Conservation (phyloP, 1,139 yeast species). For the Taphrina deformans region DNA sequence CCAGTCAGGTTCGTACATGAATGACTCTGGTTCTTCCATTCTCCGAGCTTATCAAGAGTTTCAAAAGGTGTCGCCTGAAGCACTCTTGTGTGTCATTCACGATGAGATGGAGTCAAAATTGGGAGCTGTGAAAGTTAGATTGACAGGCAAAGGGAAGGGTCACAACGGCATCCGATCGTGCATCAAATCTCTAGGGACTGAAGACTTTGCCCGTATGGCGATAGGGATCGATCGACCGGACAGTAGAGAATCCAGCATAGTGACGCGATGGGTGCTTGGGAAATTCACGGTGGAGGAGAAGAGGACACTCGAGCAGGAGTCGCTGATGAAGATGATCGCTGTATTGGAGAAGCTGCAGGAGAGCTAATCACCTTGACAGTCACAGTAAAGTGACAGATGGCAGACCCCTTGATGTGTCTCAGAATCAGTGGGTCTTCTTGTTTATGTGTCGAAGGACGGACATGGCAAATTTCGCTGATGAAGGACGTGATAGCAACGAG, state of each 20-base stretch:
- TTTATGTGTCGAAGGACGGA: too few species aligned
- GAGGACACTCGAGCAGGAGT: slow-evolving; percentile 3
- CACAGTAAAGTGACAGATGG: too few species aligned
- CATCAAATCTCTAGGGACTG: slow-evolving; percentile 8
- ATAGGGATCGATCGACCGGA: slow-evolving; percentile 28
- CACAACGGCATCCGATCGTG: slow-evolving; percentile 30
- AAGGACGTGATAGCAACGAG: too few species aligned
- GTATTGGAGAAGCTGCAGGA: slow-evolving; percentile 1
- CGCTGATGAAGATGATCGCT: slow-evolving; percentile 5
- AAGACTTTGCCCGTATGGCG: slow-evolving; percentile 18
- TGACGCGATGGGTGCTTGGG: slow-evolving; percentile 22
- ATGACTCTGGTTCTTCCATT: slow-evolving; percentile 19
- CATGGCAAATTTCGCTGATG: too few species aligned
- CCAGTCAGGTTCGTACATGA: slow-evolving; percentile 15
- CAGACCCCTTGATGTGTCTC: too few species aligned
- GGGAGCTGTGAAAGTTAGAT: slow-evolving; percentile 17
- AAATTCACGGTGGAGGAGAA: slow-evolving; percentile 14
- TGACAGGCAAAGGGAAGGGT: slow-evolving; percentile 22
- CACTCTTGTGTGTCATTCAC: slow-evolving; percentile 14
- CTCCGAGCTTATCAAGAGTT: background rate
- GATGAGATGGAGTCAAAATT: slow-evolving; percentile 26
- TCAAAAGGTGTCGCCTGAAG: background rate
- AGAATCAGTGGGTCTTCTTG: too few species aligned
- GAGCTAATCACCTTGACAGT: too few species aligned
- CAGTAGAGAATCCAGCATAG: slow-evolving; percentile 14